phyloP scores from a whole-genome alignment of 1,139 yeast genomes.

The Citeromyces siamensis region DNA sequence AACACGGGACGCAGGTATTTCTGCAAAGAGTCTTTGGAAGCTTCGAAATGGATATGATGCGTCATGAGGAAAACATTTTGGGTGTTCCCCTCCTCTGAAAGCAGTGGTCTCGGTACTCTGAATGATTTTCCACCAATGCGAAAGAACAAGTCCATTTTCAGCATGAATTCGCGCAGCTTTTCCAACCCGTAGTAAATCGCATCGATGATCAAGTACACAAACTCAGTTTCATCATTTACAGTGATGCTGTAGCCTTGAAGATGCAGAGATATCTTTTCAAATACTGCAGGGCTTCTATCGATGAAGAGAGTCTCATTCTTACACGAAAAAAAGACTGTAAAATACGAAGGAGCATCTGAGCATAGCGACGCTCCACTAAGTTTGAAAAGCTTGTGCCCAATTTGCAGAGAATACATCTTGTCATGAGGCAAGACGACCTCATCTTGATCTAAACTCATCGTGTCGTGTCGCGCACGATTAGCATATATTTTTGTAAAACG shows the following conservation, averaged over 20 bases:
- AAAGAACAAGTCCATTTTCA: conserved; percentile 43
- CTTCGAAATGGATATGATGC: conserved; percentile 27
- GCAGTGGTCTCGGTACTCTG: conserved; percentile 40
- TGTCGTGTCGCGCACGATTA: too few relatives aligned
- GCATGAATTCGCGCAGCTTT: conserved; percentile 36
- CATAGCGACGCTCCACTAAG: conserved; percentile 77
- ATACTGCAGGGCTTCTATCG: conserved; percentile 66
- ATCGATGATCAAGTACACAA: conserved; percentile 55
- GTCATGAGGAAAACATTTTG: conserved; percentile 71
- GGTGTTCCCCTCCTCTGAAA: conserved; percentile 47
- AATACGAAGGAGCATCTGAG: conserved; percentile 63
- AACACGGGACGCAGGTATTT: conserved; percentile 69
- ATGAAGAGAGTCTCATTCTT: conserved; percentile 41
- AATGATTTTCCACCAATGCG: conserved; percentile 51
- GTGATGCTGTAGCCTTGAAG: conserved; percentile 66
- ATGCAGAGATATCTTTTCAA: conserved; percentile 55
- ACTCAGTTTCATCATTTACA: conserved; percentile 45
- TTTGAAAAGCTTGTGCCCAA: conserved; percentile 49
- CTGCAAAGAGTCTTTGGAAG: neutral
- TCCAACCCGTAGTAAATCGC: conserved; percentile 61
- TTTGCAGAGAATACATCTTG: conserved; percentile 58
- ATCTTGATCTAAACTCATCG: too few relatives aligned
- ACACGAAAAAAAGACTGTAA: conserved; percentile 33
- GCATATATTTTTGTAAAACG: too few relatives aligned
- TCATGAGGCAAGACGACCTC: conserved; percentile 56